Evolutionary conservation across 148 eudicot genomes (phyloP).

Genomic region (Spergularia marina): DNA sequence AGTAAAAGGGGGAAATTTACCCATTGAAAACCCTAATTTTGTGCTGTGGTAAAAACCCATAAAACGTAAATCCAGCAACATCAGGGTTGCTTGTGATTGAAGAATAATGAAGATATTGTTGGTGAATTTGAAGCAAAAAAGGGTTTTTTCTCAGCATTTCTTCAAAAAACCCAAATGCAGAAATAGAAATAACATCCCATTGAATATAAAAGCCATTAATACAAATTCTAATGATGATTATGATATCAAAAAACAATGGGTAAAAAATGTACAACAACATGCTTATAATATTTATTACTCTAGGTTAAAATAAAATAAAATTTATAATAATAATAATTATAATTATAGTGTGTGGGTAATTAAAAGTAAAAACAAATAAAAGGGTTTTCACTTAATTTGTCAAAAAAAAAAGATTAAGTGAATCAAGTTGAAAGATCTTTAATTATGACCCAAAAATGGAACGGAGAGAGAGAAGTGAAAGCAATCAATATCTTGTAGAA

Average conservation of each 20-base stretch:
- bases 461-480: not conserved
- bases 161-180: conserved; percentile 19
- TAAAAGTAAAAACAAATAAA: conserved; percentile 1
- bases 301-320: not conserved
- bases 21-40: conserved; percentile 28
- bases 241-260: conserved; percentile 17
- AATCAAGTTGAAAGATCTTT: conserved; percentile 11
- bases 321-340: not conserved
- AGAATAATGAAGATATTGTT: not conserved
- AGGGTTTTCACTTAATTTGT: not conserved
- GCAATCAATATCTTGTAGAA: conserved; percentile 8
- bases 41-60: conserved; percentile 16
- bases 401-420: conserved; percentile 9
- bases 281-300: not conserved
- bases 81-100: conserved; percentile 12
- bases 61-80: conserved; percentile 13
- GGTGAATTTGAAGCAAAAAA: not conserved
- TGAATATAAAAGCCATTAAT: conserved; percentile 25
- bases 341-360: too few species aligned
- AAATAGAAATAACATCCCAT: conserved; percentile 25
- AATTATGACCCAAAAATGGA: not conserved
- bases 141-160: conserved; percentile 10
- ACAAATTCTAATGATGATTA: conserved; percentile 14
- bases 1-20: conserved; percentile 7
- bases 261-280: conserved; percentile 13